Conservation (phyloP, 2,329 filamentous ascomycete species). For the Colletotrichum truncatum region DNA sequence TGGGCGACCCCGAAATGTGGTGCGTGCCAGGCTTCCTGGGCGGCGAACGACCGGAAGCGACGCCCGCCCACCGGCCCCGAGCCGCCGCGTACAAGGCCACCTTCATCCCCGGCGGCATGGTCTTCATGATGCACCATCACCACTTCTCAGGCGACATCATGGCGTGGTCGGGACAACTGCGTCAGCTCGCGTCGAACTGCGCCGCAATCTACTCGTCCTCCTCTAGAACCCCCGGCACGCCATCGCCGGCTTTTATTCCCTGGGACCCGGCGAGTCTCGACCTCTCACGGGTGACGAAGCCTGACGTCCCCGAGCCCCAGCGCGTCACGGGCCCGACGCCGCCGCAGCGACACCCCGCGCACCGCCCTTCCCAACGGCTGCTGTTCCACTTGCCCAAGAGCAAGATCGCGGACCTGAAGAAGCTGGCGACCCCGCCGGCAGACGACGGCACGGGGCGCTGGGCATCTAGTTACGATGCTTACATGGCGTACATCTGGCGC, state of each 20-base stretch:
- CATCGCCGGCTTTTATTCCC: not conserved
- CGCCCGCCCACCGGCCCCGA: slow-evolving; percentile 42
- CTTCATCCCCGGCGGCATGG: slow-evolving; percentile 49
- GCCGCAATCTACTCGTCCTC: slow-evolving; percentile 35
- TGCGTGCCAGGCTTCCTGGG: slow-evolving; percentile 47
- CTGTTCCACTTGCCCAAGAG: slow-evolving; percentile 55
- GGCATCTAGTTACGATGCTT: slow-evolving; percentile 56
- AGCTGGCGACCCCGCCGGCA: slow-evolving; percentile 38
- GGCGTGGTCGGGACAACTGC: slow-evolving; percentile 47
- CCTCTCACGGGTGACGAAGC: slow-evolving; percentile 42
- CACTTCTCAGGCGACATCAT: slow-evolving; percentile 54
- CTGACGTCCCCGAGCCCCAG: slow-evolving; percentile 34
- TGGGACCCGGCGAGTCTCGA: slow-evolving; percentile 46
- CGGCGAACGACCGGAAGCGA: slow-evolving; percentile 48
- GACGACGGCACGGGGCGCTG: slow-evolving; percentile 42
- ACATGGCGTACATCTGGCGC: slow-evolving; percentile 51
- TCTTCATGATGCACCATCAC: slow-evolving; percentile 51
- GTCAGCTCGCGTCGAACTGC: slow-evolving; percentile 55
- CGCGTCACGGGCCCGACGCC: slow-evolving; percentile 42
- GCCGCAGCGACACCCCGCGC: slow-evolving; percentile 40
- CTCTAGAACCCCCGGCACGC: not conserved
- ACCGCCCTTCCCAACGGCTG: slow-evolving; percentile 36
- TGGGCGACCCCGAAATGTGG: slow-evolving; percentile 45
- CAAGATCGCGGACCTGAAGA: slow-evolving; percentile 50
- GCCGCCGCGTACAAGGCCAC: slow-evolving; percentile 50